Conservation (phyloP, 768 basidiomycete genomes). For the Suillus sp. region DNA sequence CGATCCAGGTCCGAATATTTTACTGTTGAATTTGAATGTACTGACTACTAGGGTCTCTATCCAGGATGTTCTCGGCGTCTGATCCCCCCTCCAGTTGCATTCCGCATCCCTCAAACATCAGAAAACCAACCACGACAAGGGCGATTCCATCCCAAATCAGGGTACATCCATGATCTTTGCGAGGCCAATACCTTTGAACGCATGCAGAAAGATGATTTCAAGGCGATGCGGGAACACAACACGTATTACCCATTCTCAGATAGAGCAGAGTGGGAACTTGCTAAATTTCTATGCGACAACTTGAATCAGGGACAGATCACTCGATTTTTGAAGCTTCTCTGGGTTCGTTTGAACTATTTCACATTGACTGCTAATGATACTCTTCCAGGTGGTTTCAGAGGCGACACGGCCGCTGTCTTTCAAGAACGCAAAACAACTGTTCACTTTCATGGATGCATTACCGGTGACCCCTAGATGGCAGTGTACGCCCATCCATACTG, state of each 20-base stretch:
- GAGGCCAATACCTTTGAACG: not conserved
- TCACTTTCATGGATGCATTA: constrained; percentile 19
- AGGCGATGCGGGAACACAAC: constrained; percentile 14
- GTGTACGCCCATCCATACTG: constrained; percentile 9
- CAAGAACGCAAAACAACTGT: constrained; percentile 21
- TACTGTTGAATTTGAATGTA: not conserved
- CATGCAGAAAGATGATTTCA: not conserved
- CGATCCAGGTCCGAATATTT: not conserved
- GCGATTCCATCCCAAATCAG: not conserved
- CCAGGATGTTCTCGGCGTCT: not conserved
- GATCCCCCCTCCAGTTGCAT: not conserved
- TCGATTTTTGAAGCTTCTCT: constrained; percentile 29
- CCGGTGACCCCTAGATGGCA: constrained; percentile 25
- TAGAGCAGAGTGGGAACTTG: constrained; percentile 34
- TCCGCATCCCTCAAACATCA: not conserved
- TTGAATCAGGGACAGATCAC: constrained; percentile 32
- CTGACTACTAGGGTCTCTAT: not conserved
- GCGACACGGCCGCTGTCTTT: constrained; percentile 10
- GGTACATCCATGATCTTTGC: not conserved
- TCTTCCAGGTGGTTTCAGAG: not conserved
- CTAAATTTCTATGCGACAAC: constrained; percentile 28
- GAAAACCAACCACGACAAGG: not conserved
- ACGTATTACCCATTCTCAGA: constrained; percentile 36
- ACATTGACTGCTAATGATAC: not conserved
- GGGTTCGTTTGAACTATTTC: constrained; percentile 23